These are phyloP conservation scores for Ceratobasidium sp. DNA, from an alignment of 1,284 basidiomycete species.

Conservation along the genomic window DNA sequence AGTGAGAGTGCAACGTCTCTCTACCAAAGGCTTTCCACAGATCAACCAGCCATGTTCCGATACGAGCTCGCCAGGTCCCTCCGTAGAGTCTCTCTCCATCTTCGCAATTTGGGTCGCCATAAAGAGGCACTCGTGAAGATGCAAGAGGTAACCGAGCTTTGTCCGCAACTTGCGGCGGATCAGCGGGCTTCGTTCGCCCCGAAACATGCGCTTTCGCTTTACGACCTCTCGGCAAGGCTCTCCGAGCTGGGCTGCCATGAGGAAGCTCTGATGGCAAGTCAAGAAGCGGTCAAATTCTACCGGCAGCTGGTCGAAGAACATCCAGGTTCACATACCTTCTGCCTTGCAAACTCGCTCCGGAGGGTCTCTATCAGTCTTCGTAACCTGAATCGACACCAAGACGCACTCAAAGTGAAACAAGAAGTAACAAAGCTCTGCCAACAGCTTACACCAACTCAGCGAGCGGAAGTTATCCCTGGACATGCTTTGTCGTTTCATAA, in stretches of 20 bases:
- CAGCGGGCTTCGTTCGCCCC: background rate
- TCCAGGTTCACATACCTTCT: too few relatives aligned
- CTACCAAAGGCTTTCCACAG: background rate
- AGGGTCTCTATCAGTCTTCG: too few relatives aligned
- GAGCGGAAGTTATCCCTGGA: too few relatives aligned
- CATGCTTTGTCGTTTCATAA: too few relatives aligned
- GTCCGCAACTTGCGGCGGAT: background rate
- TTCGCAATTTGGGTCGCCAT: background rate
- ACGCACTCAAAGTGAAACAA: background rate
- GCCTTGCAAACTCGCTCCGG: too few relatives aligned
- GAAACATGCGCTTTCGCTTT: background rate
- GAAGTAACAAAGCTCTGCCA: background rate
- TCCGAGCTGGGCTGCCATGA: conserved; percentile 4
- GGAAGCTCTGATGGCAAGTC: background rate
- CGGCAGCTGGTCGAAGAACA: background rate
- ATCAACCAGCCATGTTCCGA: background rate
- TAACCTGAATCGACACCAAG: too few relatives aligned
- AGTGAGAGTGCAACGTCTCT: background rate
- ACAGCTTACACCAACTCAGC: background rate
- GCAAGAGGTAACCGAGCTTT: background rate
- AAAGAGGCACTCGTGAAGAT: background rate
- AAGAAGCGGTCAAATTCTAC: conserved; percentile 2
- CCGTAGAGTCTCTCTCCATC: background rate
- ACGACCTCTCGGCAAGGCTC: background rate
- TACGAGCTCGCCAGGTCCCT: background rate